phyloP scores from a whole-genome alignment of 352 stramenopile genomes.

The Aphanomyces euteiches region DNA sequence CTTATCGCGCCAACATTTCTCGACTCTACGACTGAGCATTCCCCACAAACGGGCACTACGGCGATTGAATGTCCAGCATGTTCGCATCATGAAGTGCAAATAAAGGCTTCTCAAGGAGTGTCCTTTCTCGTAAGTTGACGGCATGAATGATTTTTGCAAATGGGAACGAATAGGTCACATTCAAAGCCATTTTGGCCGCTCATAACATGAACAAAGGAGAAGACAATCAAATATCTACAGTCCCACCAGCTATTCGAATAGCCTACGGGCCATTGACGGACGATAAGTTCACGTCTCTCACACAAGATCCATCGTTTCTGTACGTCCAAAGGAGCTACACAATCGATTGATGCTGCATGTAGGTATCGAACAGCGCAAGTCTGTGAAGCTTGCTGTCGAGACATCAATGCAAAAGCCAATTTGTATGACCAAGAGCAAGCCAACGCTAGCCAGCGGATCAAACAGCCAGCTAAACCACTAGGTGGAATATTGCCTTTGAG shows the following conservation, averaged over 20 bases:
- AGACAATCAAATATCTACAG: not conserved
- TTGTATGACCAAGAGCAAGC: not conserved
- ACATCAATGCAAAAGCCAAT: slow-evolving; percentile 19
- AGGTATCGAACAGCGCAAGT: slow-evolving; percentile 20
- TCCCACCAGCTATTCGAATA: not conserved
- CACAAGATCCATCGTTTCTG: slow-evolving; percentile 12
- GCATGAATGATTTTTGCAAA: not conserved
- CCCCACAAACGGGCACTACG: not conserved
- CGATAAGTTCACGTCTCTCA: slow-evolving; percentile 10
- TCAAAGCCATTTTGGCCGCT: slow-evolving; percentile 13
- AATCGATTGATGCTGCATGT: not conserved
- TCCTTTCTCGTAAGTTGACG: not conserved
- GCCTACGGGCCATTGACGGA: not conserved
- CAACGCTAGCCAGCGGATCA: not conserved
- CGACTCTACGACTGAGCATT: not conserved
- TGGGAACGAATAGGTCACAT: slow-evolving; percentile 14
- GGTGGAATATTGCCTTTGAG: not conserved
- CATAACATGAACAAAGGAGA: not conserved
- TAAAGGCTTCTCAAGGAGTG: too few relatives aligned
- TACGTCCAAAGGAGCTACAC: not conserved
- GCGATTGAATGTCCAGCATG: not conserved
- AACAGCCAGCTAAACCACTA: not conserved
- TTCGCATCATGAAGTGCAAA: not conserved
- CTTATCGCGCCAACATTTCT: not conserved
- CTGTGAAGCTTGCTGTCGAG: slow-evolving; percentile 12